Conservation (phyloP, 345 rosid species). For the Leavenworthia alabamica region DNA sequence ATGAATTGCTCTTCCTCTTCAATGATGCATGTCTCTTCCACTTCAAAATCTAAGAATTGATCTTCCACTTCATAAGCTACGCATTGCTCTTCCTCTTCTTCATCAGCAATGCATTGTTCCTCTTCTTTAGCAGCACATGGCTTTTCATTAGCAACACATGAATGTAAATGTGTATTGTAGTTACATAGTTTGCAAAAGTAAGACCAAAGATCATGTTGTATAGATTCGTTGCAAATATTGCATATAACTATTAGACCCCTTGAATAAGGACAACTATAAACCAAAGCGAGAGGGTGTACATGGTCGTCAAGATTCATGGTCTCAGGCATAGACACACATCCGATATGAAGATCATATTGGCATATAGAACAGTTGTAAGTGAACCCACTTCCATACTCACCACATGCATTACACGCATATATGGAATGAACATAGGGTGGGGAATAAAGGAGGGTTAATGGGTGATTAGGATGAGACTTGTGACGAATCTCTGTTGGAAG, state of each 20-base stretch:
- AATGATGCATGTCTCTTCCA: no score
- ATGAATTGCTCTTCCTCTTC: no score
- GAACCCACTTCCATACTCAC: neutral
- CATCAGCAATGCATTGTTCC: no score
- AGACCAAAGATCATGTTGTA: neutral
- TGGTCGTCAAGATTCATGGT: neutral
- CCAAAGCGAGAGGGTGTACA: neutral
- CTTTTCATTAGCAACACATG: neutral
- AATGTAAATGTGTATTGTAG: neutral
- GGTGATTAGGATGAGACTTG: slow-evolving; percentile 1
- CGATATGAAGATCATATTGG: neutral
- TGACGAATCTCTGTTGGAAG: neutral
- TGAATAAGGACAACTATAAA: neutral
- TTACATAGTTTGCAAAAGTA: neutral
- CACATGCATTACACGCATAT: neutral
- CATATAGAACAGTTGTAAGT: neutral
- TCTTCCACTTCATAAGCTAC: no score
- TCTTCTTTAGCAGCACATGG: no score
- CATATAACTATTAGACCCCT: neutral
- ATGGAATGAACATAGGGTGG: neutral
- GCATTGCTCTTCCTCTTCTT: no score
- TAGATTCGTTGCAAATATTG: neutral
- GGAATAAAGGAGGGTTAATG: neutral
- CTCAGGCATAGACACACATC: neutral
- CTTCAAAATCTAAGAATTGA: no score